phyloP scores from a whole-genome alignment of 352 stramenopile genomes.

The Lagenidium sp. region DNA sequence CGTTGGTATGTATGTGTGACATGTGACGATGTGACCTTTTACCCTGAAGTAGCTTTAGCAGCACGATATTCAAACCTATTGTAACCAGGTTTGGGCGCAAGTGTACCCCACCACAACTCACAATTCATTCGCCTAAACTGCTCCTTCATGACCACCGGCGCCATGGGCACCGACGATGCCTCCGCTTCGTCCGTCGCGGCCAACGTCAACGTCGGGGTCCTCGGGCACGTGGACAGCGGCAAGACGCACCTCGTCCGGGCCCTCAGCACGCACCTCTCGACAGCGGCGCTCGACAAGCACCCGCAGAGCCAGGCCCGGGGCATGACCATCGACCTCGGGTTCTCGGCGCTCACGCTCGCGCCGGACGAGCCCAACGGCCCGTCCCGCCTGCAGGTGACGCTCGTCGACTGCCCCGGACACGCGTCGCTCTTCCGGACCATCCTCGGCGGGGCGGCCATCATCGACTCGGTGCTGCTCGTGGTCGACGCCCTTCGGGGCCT shows the following conservation, averaged over 20 bases:
- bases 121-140: too few relatives aligned
- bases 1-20: too few relatives aligned
- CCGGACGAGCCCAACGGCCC: conserved; percentile 14
- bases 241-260: conserved; percentile 97
- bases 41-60: too few relatives aligned
- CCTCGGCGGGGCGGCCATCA: conserved; percentile 98
- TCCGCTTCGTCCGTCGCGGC: too few relatives aligned
- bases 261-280: conserved; percentile 96
- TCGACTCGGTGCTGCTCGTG: conserved; percentile 97
- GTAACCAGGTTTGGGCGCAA: too few relatives aligned
- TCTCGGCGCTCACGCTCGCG: conserved; percentile 86
- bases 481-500: conserved; percentile 96
- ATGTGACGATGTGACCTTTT: too few relatives aligned
- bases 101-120: too few relatives aligned
- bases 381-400: conserved; percentile 86
- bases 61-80: too few relatives aligned
- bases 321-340: conserved; percentile 98
- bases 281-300: conserved; percentile 97
- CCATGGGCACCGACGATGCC: too few relatives aligned
- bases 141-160: too few relatives aligned
- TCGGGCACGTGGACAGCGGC: conserved; percentile 97
- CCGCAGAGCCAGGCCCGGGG: conserved; percentile 94
- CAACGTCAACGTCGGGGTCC: conserved; percentile 98
- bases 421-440: conserved; percentile 99
- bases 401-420: conserved; percentile 96